Percentiles rank a stretch among this genome's conserved stretches.
Evolutionary conservation across 768 basidiomycete species (phyloP).

Genomic region (Brasilioporus rufonigricans): DNA sequence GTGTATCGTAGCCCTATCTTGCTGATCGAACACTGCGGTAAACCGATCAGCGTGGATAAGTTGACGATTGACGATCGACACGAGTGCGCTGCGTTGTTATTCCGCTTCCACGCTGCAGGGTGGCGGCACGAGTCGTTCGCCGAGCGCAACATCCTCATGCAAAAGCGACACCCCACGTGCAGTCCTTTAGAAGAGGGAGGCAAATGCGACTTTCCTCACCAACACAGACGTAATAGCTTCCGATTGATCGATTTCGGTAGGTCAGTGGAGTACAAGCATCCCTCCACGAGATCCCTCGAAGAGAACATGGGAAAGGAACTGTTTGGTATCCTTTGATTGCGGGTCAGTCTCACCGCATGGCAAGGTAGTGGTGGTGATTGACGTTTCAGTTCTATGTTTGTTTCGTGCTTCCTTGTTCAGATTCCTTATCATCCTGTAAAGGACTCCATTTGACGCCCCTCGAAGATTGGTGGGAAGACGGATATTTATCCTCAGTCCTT

Average conservation of each 20-base stretch:
- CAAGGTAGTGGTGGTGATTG: too few species aligned
- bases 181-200: conserved; percentile 10
- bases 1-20: conserved; percentile 8
- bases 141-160: conserved; percentile 42
- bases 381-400: too few species aligned
- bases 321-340: conserved; percentile 4
- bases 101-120: conserved; percentile 39
- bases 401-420: too few species aligned
- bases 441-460: too few species aligned
- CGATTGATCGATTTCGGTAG: conserved; percentile 54
- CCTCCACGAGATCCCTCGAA: neutral
- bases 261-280: neutral
- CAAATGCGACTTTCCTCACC: neutral
- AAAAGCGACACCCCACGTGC: conserved; percentile 39
- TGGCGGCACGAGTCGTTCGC: conserved; percentile 42
- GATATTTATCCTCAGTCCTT: too few species aligned
- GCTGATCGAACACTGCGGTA: conserved; percentile 37
- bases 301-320: neutral
- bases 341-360: too few species aligned
- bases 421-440: too few species aligned
- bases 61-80: conserved; percentile 35
- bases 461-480: too few species aligned
- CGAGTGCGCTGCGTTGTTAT: conserved; percentile 39
- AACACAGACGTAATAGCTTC: conserved; percentile 26
- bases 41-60: conserved; percentile 22